Conservation (phyloP, 164 flowering plant species). For the Annona cherimola region DNA sequence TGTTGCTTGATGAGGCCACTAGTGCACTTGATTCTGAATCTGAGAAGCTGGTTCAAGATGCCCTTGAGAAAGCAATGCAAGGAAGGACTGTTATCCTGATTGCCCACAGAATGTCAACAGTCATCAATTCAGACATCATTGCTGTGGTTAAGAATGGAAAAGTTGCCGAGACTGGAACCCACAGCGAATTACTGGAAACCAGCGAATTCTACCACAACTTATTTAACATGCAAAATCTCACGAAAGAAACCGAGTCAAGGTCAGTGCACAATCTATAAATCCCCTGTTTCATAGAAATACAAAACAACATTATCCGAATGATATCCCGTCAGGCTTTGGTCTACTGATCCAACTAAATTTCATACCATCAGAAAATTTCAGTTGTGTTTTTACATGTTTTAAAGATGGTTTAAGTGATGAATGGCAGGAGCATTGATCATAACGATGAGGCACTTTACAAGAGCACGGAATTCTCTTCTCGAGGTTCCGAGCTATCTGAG, state of each 20-base stretch:
- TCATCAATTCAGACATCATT: constrained; percentile 56
- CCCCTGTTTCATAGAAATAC: neutral
- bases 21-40: constrained; percentile 85
- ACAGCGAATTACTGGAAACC: constrained; percentile 39
- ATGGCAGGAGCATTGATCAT: constrained; percentile 23
- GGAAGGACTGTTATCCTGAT: constrained; percentile 64
- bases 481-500: constrained; percentile 18
- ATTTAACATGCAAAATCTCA: constrained; percentile 48
- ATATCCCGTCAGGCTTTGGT: neutral
- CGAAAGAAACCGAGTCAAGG: constrained; percentile 29
- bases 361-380: neutral
- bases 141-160: constrained; percentile 57
- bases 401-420: constrained; percentile 7
- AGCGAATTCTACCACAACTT: constrained; percentile 42
- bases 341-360: neutral
- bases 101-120: constrained; percentile 70
- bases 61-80: constrained; percentile 65
- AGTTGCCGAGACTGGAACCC: constrained; percentile 51
- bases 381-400: neutral
- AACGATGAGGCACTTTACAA: constrained; percentile 19
- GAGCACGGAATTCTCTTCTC: constrained; percentile 11
- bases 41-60: constrained; percentile 75
- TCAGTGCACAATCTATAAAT: constrained; percentile 14
- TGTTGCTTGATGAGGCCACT: constrained; percentile 81
- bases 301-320: neutral